A percentile compares a stretch with the other conserved stretches of the same genome.
Evolutionary conservation across 2,329 filamentous ascomycete genomes (phyloP).

Genomic region (Pseudogymnoascus verrucosus): DNA sequence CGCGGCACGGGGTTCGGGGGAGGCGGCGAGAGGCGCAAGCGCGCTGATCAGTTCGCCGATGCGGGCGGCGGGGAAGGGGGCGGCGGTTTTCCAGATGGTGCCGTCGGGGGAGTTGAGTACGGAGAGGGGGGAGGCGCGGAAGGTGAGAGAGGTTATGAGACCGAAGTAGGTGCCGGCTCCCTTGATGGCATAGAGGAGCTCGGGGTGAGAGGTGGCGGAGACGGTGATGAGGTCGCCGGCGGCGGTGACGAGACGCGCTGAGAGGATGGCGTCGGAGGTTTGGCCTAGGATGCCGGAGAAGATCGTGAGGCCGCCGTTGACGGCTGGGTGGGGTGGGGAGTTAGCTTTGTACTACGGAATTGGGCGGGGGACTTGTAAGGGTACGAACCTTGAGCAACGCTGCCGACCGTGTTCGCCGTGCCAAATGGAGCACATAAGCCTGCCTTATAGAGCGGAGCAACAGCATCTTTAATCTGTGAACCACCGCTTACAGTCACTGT

Average conservation of each 20-base stretch:
- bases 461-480: conserved; percentile 15
- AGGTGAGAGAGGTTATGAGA: conserved; percentile 23
- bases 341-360: conserved; percentile 28
- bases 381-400: conserved; percentile 24
- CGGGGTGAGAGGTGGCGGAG: conserved; percentile 17
- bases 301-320: conserved; percentile 68
- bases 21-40: conserved; percentile 18
- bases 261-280: conserved; percentile 63
- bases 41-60: conserved; percentile 22
- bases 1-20: conserved; percentile 15
- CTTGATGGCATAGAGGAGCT: conserved; percentile 25
- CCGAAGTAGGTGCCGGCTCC: conserved; percentile 28
- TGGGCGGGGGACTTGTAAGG: conserved; percentile 23
- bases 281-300: conserved; percentile 65
- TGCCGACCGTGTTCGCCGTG: conserved; percentile 27
- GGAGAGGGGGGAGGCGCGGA: conserved; percentile 20
- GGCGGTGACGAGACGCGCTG: conserved; percentile 36
- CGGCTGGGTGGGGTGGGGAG: conserved; percentile 57
- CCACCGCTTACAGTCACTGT: conserved; percentile 17
- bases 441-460: conserved; percentile 13
- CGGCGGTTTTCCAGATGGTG: conserved; percentile 22
- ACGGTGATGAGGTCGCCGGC: conserved; percentile 20
- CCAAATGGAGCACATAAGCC: conserved; percentile 20
- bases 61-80: conserved; percentile 25
- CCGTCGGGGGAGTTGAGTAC: conserved; percentile 20